Conservation (phyloP, 805 yeast species). For the Candida nemodendra region DNA sequence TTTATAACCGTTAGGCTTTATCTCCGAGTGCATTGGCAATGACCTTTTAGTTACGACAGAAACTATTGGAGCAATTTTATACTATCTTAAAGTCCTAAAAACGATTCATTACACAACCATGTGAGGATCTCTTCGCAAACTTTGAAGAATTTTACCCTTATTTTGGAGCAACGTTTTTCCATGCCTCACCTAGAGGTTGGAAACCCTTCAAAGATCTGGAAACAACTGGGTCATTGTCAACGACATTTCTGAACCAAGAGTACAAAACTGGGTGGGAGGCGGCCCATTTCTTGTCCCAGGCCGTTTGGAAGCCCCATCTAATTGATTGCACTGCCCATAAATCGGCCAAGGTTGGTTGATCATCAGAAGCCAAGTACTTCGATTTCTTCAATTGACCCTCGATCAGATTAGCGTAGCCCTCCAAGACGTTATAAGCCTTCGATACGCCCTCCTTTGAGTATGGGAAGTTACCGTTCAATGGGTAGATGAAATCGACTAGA, state of each 20-base stretch:
- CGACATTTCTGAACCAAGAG: constrained; percentile 47
- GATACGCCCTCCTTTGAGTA: constrained; percentile 58
- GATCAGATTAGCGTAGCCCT: constrained; percentile 14
- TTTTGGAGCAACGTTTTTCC: constrained; percentile 11
- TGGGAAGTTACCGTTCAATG: constrained; percentile 58
- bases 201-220: constrained; percentile 18
- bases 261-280: constrained; percentile 41
- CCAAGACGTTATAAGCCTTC: constrained; percentile 10
- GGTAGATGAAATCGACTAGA: constrained; percentile 49
- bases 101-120: too few species aligned
- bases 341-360: constrained; percentile 31
- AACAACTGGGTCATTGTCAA: constrained; percentile 19
- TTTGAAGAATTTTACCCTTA: too few species aligned
- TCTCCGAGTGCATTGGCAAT: too few species aligned
- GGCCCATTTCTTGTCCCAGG: constrained; percentile 48
- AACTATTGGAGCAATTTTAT: too few species aligned
- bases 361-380: constrained; percentile 37
- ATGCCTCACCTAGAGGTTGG: constrained; percentile 13
- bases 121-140: too few species aligned
- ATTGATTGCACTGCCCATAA: constrained; percentile 35
- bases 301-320: constrained; percentile 40
- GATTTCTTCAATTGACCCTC: constrained; percentile 36
- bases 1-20: too few species aligned
- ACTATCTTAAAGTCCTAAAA: too few species aligned
- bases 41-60: too few species aligned